Evolutionary conservation across 2,329 filamentous ascomycete genomes (phyloP).

Genomic region (Colletotrichum abscissum): DNA sequence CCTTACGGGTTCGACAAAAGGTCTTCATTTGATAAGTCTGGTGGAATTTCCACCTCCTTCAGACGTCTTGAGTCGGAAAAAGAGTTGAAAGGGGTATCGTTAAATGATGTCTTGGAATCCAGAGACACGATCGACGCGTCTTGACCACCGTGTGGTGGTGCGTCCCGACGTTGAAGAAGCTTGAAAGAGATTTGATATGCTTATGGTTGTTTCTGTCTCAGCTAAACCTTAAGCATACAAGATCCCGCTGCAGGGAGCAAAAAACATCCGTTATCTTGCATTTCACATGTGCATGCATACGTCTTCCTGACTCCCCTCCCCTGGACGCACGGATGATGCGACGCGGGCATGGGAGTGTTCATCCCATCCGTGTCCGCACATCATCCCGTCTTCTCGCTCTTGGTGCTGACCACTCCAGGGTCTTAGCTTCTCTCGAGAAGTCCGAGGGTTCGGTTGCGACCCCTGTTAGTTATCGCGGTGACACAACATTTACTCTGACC

Average conservation of each 20-base stretch:
- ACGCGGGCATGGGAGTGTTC: not conserved
- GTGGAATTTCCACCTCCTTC: not conserved
- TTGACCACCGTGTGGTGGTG: not conserved
- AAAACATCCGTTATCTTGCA: not conserved
- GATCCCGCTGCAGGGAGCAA: not conserved
- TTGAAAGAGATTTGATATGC: not conserved
- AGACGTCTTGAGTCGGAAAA: not conserved
- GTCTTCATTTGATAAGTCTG: not conserved
- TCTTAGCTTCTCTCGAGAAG: not conserved
- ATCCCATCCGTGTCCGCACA: constrained; percentile 12
- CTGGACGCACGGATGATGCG: constrained; percentile 17
- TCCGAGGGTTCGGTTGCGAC: not conserved
- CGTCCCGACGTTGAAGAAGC: not conserved
- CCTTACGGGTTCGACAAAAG: constrained; percentile 4
- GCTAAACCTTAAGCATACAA: not conserved
- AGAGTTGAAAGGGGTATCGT: constrained; percentile 1
- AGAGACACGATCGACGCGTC: not conserved
- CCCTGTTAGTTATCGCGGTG: constrained; percentile 14
- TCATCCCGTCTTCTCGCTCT: constrained; percentile 1
- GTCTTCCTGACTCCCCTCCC: not conserved
- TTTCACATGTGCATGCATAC: constrained; percentile 3
- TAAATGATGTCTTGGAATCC: not conserved
- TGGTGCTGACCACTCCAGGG: not conserved
- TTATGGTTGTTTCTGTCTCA: not conserved
- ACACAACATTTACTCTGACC: constrained; percentile 6